Evolutionary conservation across 495 filamentous ascomycete species (phyloP), one percentile per base, ranked within the genome.

Genomic region (Xanthoparmelia taractica): DNA sequence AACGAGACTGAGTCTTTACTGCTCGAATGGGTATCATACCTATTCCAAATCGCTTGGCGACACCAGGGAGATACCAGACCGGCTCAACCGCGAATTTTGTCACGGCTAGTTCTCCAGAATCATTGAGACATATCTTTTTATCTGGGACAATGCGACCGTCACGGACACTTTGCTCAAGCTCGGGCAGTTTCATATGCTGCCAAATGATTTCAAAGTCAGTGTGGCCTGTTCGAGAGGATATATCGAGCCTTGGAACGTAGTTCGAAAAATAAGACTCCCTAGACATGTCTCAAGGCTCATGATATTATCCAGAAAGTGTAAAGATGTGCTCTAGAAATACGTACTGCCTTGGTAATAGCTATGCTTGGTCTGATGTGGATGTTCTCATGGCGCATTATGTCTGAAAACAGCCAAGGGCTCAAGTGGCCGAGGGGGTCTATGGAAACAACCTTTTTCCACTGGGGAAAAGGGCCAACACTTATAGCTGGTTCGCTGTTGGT

Each of bases 41-140:
- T 63, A 97, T 95, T 2, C 92, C 92, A 72, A 98, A 98, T 68
- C 94, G 82, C 70, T 96, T 91, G 12, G 94, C 94, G 37, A 98
- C 92, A 8, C 93, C 93, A 6, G 92, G 93, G 12, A 97, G 80
- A 80, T 96, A 96, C 93, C 93, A 97, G 15, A 92, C 85, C 7
- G 94, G 94, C 76, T 97, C 94, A 37, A 96, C 92, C 12, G 94
- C 94, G 63, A 97, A 91, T 75, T 98, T 98, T 29, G 93, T 97
- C 17, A 98, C 94, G 45, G 90, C 89, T 13, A 98, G 82, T 71
- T 98, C 94, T 38, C 94, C 94, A 5, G 71, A 72, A 10, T 81
- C 79, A 69, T 95, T 94, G 45, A 98, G 74, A 65, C 95, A 92
- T 57, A 98, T 91, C 64, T 88, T 90, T 48, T 94, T 94, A 74